Conservation (phyloP, 352 stramenopile species). For the Pythium dissotocum region DNA sequence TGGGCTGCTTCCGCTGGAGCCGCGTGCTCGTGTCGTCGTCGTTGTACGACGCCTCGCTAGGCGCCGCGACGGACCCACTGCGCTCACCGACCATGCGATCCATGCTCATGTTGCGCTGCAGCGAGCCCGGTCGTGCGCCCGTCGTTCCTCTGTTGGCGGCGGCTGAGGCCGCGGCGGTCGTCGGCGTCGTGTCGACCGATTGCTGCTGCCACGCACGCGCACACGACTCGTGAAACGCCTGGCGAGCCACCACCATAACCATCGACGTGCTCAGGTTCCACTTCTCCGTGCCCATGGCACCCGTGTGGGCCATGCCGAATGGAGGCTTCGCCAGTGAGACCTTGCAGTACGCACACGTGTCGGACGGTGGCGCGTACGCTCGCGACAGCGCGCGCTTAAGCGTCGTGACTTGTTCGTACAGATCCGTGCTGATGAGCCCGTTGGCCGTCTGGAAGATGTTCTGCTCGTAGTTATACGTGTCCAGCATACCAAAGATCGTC, state of each 20-base stretch:
- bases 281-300: conserved; percentile 63
- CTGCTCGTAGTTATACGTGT: conserved; percentile 91
- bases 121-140: background rate
- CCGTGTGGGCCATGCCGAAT: conserved; percentile 83
- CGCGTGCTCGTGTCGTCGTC: conserved; percentile 28
- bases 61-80: conserved; percentile 14
- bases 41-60: conserved; percentile 20
- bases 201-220: conserved; percentile 86
- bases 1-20: conserved; percentile 77
- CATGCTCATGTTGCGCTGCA: conserved; percentile 23
- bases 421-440: conserved; percentile 77
- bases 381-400: conserved; percentile 75
- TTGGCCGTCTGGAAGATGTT: conserved; percentile 90
- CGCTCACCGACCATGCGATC: conserved; percentile 22
- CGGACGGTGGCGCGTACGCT: conserved; percentile 70
- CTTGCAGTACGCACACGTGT: conserved; percentile 81
- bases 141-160: background rate
- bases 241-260: conserved; percentile 75
- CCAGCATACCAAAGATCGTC: conserved; percentile 94
- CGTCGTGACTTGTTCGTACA: conserved; percentile 84
- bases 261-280: conserved; percentile 86
- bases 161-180: conserved; percentile 8
- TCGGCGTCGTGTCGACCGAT: conserved; percentile 51
- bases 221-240: conserved; percentile 87
- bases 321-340: conserved; percentile 79